Conservation (phyloP, 176 grass and related monocot genomes). For the Metroxylon sagu region DNA sequence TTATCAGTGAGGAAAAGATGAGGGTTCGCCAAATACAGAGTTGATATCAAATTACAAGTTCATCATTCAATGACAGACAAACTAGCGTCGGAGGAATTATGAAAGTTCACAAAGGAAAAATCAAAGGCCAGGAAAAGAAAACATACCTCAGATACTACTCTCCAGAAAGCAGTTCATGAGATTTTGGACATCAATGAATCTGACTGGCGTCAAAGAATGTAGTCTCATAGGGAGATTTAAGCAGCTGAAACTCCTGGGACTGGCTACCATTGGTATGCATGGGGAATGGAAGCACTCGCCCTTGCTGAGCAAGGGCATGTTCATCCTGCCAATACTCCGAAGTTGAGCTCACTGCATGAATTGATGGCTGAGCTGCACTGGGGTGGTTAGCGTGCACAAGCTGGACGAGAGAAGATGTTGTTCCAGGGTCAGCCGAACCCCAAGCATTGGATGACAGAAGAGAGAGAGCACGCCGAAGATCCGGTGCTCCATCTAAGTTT, state of each 20-base stretch:
- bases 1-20: too few species aligned
- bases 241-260: constrained; percentile 9
- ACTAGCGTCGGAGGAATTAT: too few species aligned
- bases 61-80: too few species aligned
- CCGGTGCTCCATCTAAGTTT: constrained; percentile 18
- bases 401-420: not conserved
- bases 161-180: too few species aligned
- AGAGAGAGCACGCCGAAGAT: constrained; percentile 24
- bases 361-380: not conserved
- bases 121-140: too few species aligned
- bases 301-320: constrained; percentile 1
- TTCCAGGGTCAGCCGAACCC: constrained; percentile 12
- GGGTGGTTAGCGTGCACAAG: not conserved
- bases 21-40: too few species aligned
- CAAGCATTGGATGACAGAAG: constrained; percentile 19
- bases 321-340: not conserved
- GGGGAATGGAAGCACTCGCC: constrained; percentile 2
- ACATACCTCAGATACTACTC: too few species aligned
- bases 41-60: too few species aligned
- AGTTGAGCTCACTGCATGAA: not conserved
- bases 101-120: too few species aligned
- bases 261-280: not conserved
- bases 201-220: constrained; percentile 1
- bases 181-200: constrained; percentile 1
- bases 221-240: not conserved